phyloP scores from a whole-genome alignment of 257 asterid species.

The Solanum lignicaule region DNA sequence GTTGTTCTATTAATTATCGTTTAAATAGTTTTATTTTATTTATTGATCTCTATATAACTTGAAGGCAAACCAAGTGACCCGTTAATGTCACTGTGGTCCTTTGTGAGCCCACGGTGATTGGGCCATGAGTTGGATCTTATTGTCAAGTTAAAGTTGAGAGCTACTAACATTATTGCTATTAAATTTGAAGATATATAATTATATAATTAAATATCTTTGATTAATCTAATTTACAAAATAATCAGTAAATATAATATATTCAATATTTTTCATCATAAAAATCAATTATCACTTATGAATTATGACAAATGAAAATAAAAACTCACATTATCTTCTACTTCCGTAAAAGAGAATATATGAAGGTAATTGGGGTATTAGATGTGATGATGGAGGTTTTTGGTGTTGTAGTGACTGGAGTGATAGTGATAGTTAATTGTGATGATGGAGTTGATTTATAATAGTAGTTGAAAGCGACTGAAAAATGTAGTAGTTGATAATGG shows the following conservation, averaged over 20 bases:
- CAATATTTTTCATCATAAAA: not conserved
- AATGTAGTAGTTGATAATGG: not conserved
- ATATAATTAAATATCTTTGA: too few relatives aligned
- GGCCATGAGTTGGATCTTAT: not conserved
- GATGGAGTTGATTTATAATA: not conserved
- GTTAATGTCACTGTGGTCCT: not conserved
- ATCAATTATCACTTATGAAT: not conserved
- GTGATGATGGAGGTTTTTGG: not conserved
- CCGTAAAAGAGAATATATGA: not conserved
- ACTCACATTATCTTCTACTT: not conserved
- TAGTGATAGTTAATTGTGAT: not conserved
- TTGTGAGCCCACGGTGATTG: not conserved
- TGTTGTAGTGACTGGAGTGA: too few relatives aligned
- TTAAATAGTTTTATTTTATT: too few relatives aligned
- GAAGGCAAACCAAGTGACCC: not conserved
- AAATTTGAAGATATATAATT: not conserved
- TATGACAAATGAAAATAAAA: not conserved
- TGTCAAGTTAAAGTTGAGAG: not conserved
- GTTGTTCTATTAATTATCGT: too few relatives aligned
- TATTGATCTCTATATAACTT: not conserved
- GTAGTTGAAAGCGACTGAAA: too few relatives aligned
- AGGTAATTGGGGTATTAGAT: not conserved
- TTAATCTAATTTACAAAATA: too few relatives aligned
- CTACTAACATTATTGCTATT: not conserved
- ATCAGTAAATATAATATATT: too few relatives aligned